These are phyloP conservation scores for Lophium mytilinum DNA, from an alignment of 495 filamentous ascomycete species.

Conservation along the genomic window DNA sequence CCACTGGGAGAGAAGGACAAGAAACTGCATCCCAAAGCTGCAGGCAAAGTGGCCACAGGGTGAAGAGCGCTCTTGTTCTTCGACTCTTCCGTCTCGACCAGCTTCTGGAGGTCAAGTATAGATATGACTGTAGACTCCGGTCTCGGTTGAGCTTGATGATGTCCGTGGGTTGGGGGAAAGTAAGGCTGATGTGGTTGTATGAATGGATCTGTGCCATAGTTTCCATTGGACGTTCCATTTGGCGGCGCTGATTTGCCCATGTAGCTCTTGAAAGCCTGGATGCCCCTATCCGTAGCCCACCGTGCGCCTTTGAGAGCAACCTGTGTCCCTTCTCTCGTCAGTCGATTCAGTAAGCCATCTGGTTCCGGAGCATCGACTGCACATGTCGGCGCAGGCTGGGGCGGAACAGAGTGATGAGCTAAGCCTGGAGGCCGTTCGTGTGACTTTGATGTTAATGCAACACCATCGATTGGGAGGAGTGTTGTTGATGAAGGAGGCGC, in stretches of 20 bases:
- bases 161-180: constrained; percentile 67
- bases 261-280: constrained; percentile 83
- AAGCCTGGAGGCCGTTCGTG: constrained; percentile 55
- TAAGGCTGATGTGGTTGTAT: constrained; percentile 19
- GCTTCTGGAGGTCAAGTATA: constrained; percentile 67
- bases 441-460: constrained; percentile 34
- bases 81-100: constrained; percentile 39
- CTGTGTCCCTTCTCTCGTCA: constrained; percentile 81
- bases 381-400: constrained; percentile 65
- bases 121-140: constrained; percentile 76
- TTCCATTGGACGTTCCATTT: constrained; percentile 32
- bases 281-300: constrained; percentile 78
- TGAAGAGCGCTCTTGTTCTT: constrained; percentile 40
- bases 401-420: constrained; percentile 60
- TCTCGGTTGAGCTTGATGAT: constrained; percentile 32
- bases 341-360: constrained; percentile 74
- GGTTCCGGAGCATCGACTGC: constrained; percentile 69
- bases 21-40: constrained; percentile 81
- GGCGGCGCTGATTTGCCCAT: constrained; percentile 55
- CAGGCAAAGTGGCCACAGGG: constrained; percentile 70
- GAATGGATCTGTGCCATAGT: constrained; percentile 23
- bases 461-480: constrained; percentile 58
- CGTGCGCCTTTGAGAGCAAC: constrained; percentile 81
- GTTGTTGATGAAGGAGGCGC: constrained; percentile 68
- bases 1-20: constrained; percentile 83